Evolutionary conservation across 2,329 filamentous ascomycete genomes (phyloP), one percentile per base, ranked within the genome.

Genomic region (Epichloe elymi): DNA sequence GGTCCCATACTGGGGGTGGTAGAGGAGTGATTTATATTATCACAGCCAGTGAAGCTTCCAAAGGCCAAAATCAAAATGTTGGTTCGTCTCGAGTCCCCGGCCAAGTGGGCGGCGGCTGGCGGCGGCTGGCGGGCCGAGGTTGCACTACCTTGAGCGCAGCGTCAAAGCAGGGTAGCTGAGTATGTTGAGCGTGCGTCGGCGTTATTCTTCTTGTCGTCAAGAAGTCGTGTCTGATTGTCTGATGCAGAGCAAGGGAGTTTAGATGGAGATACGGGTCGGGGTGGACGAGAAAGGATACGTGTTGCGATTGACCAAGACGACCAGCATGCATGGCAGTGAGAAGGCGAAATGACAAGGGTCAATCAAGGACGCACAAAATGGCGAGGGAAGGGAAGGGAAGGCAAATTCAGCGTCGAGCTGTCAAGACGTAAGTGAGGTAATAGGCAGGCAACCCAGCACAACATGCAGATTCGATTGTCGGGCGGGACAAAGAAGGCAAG

Each of bases 1-100:
- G 67, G 63, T 55, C 69, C 70, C 76, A 80, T 79, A 57, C 63
- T 54, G 47, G 26, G 33, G 35, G 20, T 20, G 26, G 17, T 12
- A 41, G 20, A 44, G 4, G 7, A 11, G 2, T 8, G n/a, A n/a
- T 43, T 30, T 30, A 30, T 30, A 17, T 12, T 36, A 20, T 41
- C 43, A 36, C 42, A 38, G 42, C 41, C 46, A 23, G 45, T 33
- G 35, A 30, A n/a, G 19, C 15, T n/a, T n/a, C 14, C 15, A 1
- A 38, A 30, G 19, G 30, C 12, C n/a, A 14, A n/a, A 26, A 17
- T 17, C n/a, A 14, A n/a, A 26, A 17, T 17, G 4, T 35, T 36
- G 33, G n/a, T 45, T 39, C 30, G 23, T 43, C 30, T 26, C 17
- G 50, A 26, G 30, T 15, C 14, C 45, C 14, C 11, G 37, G 30